Percentiles rank a stretch among this genome's conserved stretches.
These are phyloP conservation scores for Debaryomycetaceae sp. DNA, from an alignment of 1,139 yeast species.

Conservation along the genomic window DNA sequence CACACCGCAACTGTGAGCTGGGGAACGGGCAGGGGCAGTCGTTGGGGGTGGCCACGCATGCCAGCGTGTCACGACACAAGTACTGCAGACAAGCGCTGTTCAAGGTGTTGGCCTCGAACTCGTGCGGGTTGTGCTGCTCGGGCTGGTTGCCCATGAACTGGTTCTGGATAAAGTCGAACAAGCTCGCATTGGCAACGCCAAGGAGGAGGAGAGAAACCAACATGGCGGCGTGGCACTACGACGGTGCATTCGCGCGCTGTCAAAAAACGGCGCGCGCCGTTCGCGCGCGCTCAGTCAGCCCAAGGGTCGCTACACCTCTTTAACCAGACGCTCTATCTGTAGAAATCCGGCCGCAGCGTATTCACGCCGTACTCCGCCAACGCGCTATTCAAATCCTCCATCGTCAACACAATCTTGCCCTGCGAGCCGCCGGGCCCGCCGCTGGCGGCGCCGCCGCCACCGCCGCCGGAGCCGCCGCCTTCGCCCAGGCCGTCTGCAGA, in stretches of 20 bases:
- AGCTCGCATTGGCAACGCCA: constrained; percentile 17
- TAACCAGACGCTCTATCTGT: constrained; percentile 45
- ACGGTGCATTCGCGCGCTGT: too few relatives aligned
- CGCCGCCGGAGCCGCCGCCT: constrained; percentile 28
- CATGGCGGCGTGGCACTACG: too few relatives aligned
- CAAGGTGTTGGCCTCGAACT: constrained; percentile 27
- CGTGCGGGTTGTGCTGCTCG: constrained; percentile 21
- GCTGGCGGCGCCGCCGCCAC: constrained; percentile 42
- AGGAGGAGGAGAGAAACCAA: too few relatives aligned
- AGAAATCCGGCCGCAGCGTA: constrained; percentile 87
- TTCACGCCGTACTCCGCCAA: constrained; percentile 90
- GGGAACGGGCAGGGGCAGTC: constrained; percentile 93
- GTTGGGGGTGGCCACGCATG: constrained; percentile 64
- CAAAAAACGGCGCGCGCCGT: too few relatives aligned
- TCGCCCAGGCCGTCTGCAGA: constrained; percentile 34
- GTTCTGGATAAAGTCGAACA: constrained; percentile 32
- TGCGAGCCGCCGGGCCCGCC: constrained; percentile 63
- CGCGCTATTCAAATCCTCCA: constrained; percentile 87
- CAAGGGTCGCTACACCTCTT: too few relatives aligned
- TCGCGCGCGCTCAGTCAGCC: too few relatives aligned
- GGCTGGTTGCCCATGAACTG: constrained; percentile 11
- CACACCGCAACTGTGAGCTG: constrained; percentile 76
- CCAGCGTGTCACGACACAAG: constrained; percentile 76
- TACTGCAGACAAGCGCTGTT: constrained; percentile 57
- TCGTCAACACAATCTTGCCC: constrained; percentile 76